Base-by-base conservation (phyloP, 1,139 yeast genomes). In the Nematodospora anomalae region DNA sequence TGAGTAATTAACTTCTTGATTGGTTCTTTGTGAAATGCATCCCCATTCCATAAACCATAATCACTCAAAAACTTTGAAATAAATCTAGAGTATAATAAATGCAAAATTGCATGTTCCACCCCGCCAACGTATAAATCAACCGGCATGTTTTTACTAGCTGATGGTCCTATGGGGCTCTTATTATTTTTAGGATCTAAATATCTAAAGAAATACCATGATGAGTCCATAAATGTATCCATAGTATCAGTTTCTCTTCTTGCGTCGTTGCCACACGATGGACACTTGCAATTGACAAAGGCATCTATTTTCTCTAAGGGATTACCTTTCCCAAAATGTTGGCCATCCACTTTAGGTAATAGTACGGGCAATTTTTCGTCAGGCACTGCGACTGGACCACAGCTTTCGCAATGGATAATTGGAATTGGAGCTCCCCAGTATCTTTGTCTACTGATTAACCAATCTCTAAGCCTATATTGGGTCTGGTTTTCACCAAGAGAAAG, bases 381-480 rank as follows among this genome's bases (percentile, higher is more conserved):
- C 12, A 90, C 97, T 0, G 97, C 84, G 2, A 88, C 96, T 0
- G 82, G 65, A 1, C 98, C 98, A 69, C 98, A 92, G 4, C 60
- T 49, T 6, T 73, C 73, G 63, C 98, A 92, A 51, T 92, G 95
- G 16, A 92, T 68, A 25, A 92, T 87, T 2, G 98, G 98, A 39
- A 92, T 92, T 3, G 98, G 98, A 0, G 97, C 95, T 20, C 98
- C 98, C 98, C 98, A 92, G 57, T 85, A 92, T 42, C 98, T 67
- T 61, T 92, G 98, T 51, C 98, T 77, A 53, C 95, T 83, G 29
- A 92, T 84, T 25, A 92, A 71, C 98, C 98, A 92, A 55, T 92
- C 98, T 47, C 96, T 72, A 23, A 92, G 65, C 49, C 80, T 75
- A 52, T 72, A 83, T 43, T 82, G 83, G 0, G 73, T 72, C 2